Base-by-base conservation (phyloP, 768 basidiomycete species). In the Cubamyces lactineus region DNA sequence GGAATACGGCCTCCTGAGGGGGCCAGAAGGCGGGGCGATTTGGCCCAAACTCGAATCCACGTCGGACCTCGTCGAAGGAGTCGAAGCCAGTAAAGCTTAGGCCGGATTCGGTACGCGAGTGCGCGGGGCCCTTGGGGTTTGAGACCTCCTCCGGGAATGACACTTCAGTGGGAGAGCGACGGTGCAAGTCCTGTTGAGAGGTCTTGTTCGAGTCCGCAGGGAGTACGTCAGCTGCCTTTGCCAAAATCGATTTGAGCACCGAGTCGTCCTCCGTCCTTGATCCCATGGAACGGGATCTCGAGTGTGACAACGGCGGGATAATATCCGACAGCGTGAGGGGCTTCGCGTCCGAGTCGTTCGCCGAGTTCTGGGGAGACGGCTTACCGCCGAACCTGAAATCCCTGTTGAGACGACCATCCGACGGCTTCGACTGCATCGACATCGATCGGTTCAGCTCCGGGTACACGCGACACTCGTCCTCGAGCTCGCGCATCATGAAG, bases 351-450 rank as follows among this genome's bases (percentile, higher is more conserved):
- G 64, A n/a, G 57, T 72, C 60, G 41, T 62, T n/a, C 34, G 43
- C 2, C 28, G 57, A 41, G 23, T 13, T 5, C 51, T 38, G 42
- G 11, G 55, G 57, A 9, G 69, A 63, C 0, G 74, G 70, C 5
- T 72, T 74, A 23, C 89, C 89, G 24, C 91, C 90, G 62, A 92
- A 93, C 69, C 81, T 88, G 82, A 93, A 92, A 21, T 85, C 82
- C 8, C 76, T 80, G 64, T 92, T 86, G 47, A 92, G 80, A 63
- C 86, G 79, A 0, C 90, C 91, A 62, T 88, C 79, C 0, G 88
- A 88, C 2, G 80, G 79, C 19, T 75, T 79, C 23, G 81, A 80
- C 13, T 70, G 69, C 53, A 78, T 74, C 5, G 82, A 75, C 8
- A 66, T 62, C 47, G 50, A 46, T 42, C 69, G 70, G 24, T 72